phyloP scores from a whole-genome alignment of 23 red algal genomes.

The Chondrus crispus region DNA sequence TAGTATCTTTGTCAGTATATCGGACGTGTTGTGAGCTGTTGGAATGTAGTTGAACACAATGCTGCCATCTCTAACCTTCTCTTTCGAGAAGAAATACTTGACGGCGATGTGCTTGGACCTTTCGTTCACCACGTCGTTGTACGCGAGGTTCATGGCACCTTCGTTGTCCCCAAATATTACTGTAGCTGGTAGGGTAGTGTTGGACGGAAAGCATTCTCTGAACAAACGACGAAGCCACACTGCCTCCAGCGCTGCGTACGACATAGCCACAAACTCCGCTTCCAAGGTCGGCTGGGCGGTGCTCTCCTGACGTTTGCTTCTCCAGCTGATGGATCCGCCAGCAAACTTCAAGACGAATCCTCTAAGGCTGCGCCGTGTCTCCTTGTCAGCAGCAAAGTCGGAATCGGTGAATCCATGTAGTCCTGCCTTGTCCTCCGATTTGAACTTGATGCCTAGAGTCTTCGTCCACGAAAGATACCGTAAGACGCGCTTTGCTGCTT shows the following conservation, averaged over 20 bases:
- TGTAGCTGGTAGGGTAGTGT: too few relatives aligned
- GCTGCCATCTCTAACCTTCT: neutral
- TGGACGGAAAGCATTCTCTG: too few relatives aligned
- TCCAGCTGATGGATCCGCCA: neutral
- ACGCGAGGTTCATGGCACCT: neutral
- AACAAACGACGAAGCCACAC: neutral
- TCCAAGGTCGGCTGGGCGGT: neutral
- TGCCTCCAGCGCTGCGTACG: neutral
- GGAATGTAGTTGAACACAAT: neutral
- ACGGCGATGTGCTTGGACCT: neutral
- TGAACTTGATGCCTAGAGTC: neutral
- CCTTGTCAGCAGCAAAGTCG: neutral
- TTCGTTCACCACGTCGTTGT: neutral
- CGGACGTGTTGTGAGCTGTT: neutral
- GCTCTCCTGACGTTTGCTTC: neutral
- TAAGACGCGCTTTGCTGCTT: neutral
- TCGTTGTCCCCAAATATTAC: neutral
- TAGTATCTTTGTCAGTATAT: neutral
- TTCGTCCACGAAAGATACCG: neutral
- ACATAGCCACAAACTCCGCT: slow-evolving; percentile 1
- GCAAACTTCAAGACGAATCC: neutral
- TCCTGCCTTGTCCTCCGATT: neutral
- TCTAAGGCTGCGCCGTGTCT: neutral
- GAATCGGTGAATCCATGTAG: neutral
- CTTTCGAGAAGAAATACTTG: neutral